These are phyloP conservation scores for Wickerhamomyces bovis DNA, from an alignment of 805 yeast species.

Conservation along the genomic window DNA sequence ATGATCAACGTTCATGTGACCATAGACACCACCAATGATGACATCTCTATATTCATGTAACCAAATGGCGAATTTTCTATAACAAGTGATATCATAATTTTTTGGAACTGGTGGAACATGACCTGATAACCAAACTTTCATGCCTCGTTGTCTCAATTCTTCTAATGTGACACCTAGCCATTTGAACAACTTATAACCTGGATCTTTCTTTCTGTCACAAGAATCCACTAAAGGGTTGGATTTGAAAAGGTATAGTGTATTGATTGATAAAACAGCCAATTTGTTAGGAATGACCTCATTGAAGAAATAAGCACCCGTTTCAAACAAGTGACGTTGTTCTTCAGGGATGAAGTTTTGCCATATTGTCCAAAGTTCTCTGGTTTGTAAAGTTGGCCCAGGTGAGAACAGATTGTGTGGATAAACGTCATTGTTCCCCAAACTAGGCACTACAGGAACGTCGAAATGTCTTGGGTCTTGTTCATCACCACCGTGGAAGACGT, in stretches of 20 bases:
- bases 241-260: slow-evolving; percentile 69
- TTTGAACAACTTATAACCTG: slow-evolving; percentile 69
- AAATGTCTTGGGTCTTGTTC: slow-evolving; percentile 36
- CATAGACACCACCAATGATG: slow-evolving; percentile 76
- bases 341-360: slow-evolving; percentile 75
- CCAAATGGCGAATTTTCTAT: slow-evolving; percentile 75
- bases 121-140: slow-evolving; percentile 85
- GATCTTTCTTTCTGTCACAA: slow-evolving; percentile 66
- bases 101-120: slow-evolving; percentile 86
- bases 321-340: slow-evolving; percentile 69
- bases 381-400: slow-evolving; percentile 85
- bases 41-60: slow-evolving; percentile 77
- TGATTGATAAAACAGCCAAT: slow-evolving; percentile 72
- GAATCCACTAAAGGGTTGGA: slow-evolving; percentile 79
- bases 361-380: slow-evolving; percentile 65
- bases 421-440: slow-evolving; percentile 83
- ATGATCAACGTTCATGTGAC: slow-evolving; percentile 89
- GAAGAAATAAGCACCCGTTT: slow-evolving; percentile 68
- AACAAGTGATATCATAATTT: slow-evolving; percentile 68
- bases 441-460: slow-evolving; percentile 53
- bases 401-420: slow-evolving; percentile 84
- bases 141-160: slow-evolving; percentile 63
- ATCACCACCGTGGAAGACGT: slow-evolving; percentile 39
- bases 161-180: slow-evolving; percentile 75
- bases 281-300: slow-evolving; percentile 74